A percentile compares a stretch with the other conserved stretches of the same genome.
Evolutionary conservation across 805 yeast species (phyloP).

Genomic region (Saccharomycopsis sp.): DNA sequence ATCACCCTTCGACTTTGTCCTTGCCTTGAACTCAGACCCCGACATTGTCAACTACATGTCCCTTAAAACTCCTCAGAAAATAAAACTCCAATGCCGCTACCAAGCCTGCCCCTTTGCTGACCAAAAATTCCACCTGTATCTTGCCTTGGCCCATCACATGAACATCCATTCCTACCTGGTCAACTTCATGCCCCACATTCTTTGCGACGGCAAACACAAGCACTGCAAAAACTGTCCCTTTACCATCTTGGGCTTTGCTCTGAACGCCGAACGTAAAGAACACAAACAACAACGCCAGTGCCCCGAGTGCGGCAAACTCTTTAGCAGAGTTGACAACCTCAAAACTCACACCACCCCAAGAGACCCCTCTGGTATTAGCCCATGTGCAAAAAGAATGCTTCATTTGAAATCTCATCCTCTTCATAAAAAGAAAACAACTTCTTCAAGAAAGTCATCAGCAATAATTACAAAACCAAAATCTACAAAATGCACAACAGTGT

Average conservation of each 20-base stretch:
- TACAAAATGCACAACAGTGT: too few relatives aligned
- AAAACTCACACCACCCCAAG: constrained; percentile 16
- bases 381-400: constrained; percentile 15
- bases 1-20: constrained; percentile 9
- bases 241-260: constrained; percentile 15
- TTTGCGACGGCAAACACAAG: constrained; percentile 17
- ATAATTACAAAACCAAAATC: too few relatives aligned
- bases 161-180: constrained; percentile 9
- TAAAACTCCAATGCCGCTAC: constrained; percentile 16
- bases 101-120: constrained; percentile 5
- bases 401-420: too few relatives aligned
- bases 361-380: constrained; percentile 12
- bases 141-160: constrained; percentile 18
- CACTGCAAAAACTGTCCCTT: constrained; percentile 15
- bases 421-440: too few relatives aligned
- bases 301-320: constrained; percentile 13
- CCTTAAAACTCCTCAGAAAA: constrained; percentile 16
- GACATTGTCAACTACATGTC: constrained; percentile 12
- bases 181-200: constrained; percentile 11
- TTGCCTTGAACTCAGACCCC: constrained; percentile 1
- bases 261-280: constrained; percentile 14
- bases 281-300: constrained; percentile 17
- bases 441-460: too few relatives aligned
- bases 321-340: constrained; percentile 20
- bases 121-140: constrained; percentile 7